A percentile compares a stretch with the other conserved stretches of the same genome.
These are phyloP conservation scores for Oryza rufipogon DNA, from an alignment of 176 grass and related monocot genomes.

Conservation along the genomic window DNA sequence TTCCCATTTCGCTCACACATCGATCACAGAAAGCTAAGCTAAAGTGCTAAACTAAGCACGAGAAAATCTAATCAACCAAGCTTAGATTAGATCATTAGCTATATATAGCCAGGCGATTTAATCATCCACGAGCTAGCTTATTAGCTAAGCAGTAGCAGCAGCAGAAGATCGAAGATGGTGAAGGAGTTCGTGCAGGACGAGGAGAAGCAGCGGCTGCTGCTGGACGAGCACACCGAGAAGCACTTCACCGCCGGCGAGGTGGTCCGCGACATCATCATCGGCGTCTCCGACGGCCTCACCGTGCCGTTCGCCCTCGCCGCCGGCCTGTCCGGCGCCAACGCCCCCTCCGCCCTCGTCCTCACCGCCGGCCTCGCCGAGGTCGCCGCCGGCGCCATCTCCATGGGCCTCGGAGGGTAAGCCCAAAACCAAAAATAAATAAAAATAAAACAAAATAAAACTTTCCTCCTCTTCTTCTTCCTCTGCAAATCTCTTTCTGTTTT, in stretches of 20 bases:
- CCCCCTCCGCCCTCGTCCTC: conserved; percentile 78
- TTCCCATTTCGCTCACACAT: conserved; percentile 8
- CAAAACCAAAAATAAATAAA: no score
- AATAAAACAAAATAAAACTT: no score
- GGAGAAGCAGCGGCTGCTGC: conserved; percentile 63
- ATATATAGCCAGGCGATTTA: not conserved
- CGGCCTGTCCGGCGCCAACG: conserved; percentile 81
- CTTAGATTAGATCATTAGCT: not conserved
- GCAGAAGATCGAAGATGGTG: conserved; percentile 41
- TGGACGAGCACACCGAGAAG: conserved; percentile 74
- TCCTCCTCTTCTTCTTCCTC: not conserved
- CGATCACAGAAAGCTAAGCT: not conserved
- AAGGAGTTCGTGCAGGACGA: conserved; percentile 42
- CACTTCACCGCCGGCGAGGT: conserved; percentile 91
- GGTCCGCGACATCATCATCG: conserved; percentile 94
- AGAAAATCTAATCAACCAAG: not conserved
- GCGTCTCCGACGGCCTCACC: conserved; percentile 95
- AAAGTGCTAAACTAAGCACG: conserved; percentile 10
- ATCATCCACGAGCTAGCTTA: not conserved
- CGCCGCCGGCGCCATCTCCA: conserved; percentile 95
- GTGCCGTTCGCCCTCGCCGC: conserved; percentile 95
- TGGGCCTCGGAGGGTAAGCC: conserved; percentile 94
- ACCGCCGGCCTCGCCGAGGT: conserved; percentile 90
- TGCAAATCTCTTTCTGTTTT: no score
- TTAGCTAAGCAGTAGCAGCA: no score